Base-by-base conservation (phyloP, 2,329 filamentous ascomycete species). In the Graphium sp. region DNA sequence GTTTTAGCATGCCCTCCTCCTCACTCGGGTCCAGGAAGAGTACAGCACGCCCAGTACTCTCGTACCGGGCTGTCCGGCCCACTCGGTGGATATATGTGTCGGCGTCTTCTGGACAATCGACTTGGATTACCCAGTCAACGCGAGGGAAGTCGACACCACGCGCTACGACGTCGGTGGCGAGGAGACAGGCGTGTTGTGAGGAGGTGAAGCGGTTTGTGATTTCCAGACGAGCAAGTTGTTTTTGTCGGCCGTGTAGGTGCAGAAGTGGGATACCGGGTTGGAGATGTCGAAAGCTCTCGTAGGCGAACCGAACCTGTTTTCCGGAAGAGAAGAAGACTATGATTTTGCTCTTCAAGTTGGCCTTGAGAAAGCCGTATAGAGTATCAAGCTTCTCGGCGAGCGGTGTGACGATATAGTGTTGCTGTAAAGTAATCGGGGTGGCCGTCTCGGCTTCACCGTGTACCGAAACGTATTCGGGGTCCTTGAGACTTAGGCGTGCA, bases 61-160 rank as follows among this genome's bases (percentile, higher is more conserved):
- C 77, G 49, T 91, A 95, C 14, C 87, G 71, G n/a, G 89, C 89
- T 12, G 89, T 95, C 18, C 89, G 72, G 2, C 89, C 89, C 5
- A 94, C 87, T 34, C 89, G 74, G 53, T 98, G 89, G 40, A 98
- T 95, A 44, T 98, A 98, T 0, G 89, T 98, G 44, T 95, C 89
- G 4, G 81, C 79, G 48, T 98, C 87, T 50, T 98, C 89, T 0
- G 89, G 89, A 39, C 82, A 92, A 49, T 98, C 89, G n/a, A 82
- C 66, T 47, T 98, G 89, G n/a, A 98, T 83, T 5, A 98, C 89
- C 79, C 89, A 98, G 49, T 98, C 89, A 0, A 98, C 89, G 4
- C 84, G 77, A 0, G 89, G 89, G 46, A 98, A 95, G 49, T 98
- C 89, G 9, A 98, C 67, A 37, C 89, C 89, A 49, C 89, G 70